Evolutionary conservation across 2,329 filamentous ascomycete species (phyloP).

Genomic region (Paraphoma chrysanthemicola): DNA sequence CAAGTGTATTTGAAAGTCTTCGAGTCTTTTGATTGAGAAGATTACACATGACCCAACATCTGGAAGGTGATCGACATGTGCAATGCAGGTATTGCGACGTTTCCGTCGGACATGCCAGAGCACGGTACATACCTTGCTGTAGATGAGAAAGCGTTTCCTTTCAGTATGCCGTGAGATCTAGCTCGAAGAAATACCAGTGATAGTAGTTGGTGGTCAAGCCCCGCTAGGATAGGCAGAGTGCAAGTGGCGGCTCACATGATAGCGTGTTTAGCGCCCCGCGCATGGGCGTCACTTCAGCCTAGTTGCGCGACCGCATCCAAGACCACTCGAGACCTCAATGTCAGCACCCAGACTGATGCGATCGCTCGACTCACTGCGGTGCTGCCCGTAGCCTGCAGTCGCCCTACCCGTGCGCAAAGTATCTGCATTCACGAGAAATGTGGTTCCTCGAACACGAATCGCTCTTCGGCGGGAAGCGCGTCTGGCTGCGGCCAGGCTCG

Average conservation of each 20-base stretch:
- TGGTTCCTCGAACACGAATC: conserved; percentile 64
- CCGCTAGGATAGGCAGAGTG: neutral
- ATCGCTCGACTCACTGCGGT: neutral
- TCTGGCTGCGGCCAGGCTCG: conserved; percentile 88
- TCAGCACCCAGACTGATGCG: neutral
- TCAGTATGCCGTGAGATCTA: too few species aligned
- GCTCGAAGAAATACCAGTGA: too few species aligned
- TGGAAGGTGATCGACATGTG: too few species aligned
- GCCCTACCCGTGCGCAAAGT: too few species aligned
- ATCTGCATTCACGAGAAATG: conserved; percentile 42
- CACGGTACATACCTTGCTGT: too few species aligned
- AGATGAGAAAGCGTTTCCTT: too few species aligned
- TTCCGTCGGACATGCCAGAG: too few species aligned
- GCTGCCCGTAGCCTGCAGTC: neutral
- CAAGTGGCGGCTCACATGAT: conserved; percentile 4
- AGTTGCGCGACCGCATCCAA: conserved; percentile 3
- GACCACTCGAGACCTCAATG: neutral
- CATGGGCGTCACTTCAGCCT: conserved; percentile 7
- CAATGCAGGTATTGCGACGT: too few species aligned
- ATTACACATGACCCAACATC: too few species aligned
- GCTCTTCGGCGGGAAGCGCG: conserved; percentile 66
- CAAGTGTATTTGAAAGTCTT: too few species aligned
- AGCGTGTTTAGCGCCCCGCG: conserved; percentile 7
- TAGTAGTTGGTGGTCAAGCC: too few species aligned
- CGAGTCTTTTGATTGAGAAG: too few species aligned